Evolutionary conservation across 192 early-diverging fungal species (phyloP), one percentile per base, ranked within the genome.

Genomic region (Dimargaris verticillata): DNA sequence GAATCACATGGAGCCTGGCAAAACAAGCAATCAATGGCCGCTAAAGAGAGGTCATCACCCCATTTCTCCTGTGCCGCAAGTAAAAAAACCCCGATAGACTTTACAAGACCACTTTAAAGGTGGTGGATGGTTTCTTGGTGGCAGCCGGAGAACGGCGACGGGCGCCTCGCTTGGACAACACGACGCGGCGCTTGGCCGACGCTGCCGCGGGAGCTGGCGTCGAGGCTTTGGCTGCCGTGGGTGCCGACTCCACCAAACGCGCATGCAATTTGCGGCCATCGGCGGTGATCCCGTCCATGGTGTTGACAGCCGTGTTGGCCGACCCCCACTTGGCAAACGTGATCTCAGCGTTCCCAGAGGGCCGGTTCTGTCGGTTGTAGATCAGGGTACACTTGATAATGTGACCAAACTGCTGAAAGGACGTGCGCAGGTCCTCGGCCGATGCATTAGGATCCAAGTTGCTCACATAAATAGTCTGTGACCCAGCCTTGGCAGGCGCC

Each of bases 341-440:
- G 5, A 76, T 61, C 61, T 76, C 67, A 2, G 74, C 74, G 45
- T 72, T 65, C 7, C 74, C 74, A 28, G 74, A 69, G 9, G 74
- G 63, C 65, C 65, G 69, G 41, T 69, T 71, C 5, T 41, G 68
- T 28, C 60, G 64, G 47, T 70, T 70, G 26, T 71, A 76, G 20
- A 76, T 62, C 46, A 76, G 47, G 24, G 70, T 76, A 50, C 74
- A 72, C 33, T 63, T 67, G 50, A 66, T 70, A 46, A 76, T 64
- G 3, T 68, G 46, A 17, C 74, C 74, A 66, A 72, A 76, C 63
- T 69, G 66, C 65, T 71, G 70, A 63, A 76, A 76, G 57, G 71
- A 76, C n/a, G 71, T 71, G 52, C 61, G 70, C 47, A 76, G 68
- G 51, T 76, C 74, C 28, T 72, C 74, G 17, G 69, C 63, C 48